phyloP scores from a whole-genome alignment of 2,329 filamentous ascomycete species.

The Cercospora citrullina region DNA sequence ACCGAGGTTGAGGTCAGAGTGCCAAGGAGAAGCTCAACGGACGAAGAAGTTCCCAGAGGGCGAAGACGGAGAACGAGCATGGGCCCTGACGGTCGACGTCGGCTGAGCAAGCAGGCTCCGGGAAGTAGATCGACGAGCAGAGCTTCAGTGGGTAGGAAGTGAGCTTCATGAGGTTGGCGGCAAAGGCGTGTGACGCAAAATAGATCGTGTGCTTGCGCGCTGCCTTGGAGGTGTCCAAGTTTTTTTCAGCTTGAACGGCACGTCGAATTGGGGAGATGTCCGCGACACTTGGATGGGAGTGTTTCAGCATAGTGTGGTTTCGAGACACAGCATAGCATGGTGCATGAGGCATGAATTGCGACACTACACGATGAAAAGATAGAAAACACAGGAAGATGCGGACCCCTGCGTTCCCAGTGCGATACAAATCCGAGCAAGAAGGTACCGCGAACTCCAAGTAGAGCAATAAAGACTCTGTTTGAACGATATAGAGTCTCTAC shows the following conservation, averaged over 20 bases:
- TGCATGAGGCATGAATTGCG: background rate
- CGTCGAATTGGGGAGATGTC: background rate
- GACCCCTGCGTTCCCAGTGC: background rate
- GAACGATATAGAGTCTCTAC: background rate
- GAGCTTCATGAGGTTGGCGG: background rate
- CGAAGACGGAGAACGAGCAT: slow-evolving; percentile 24
- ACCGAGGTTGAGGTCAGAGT: slow-evolving; percentile 27
- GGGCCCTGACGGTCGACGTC: slow-evolving; percentile 28
- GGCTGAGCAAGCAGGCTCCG: slow-evolving; percentile 29
- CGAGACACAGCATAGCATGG: background rate
- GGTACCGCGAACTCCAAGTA: background rate
- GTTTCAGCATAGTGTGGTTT: background rate
- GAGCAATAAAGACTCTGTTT: background rate
- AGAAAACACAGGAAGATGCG: background rate
- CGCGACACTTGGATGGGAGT: background rate
- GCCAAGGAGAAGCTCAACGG: slow-evolving; percentile 18
- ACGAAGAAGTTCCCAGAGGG: slow-evolving; percentile 20
- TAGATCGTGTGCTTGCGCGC: background rate
- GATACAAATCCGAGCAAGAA: background rate
- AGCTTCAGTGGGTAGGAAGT: background rate
- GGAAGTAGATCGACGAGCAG: slow-evolving; percentile 25
- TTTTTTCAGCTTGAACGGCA: background rate
- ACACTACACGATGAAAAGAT: background rate
- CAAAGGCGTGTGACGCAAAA: background rate
- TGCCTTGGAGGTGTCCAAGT: background rate